Conservation (phyloP, 1,284 basidiomycete species). For the Blastosporella zonata region DNA sequence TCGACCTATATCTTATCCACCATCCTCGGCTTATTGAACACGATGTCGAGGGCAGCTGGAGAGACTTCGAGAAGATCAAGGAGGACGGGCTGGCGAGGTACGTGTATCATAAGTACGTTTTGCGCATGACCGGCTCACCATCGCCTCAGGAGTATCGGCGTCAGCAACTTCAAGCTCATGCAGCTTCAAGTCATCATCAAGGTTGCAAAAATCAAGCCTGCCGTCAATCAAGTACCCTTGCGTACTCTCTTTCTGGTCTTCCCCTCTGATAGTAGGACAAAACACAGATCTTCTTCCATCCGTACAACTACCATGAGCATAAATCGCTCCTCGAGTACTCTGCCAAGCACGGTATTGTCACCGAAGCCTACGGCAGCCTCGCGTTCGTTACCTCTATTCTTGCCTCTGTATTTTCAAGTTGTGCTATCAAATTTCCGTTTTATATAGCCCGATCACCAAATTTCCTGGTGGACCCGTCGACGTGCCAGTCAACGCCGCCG, state of each 20-base stretch:
- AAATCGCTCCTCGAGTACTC: constrained; percentile 59
- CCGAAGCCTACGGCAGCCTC: constrained; percentile 71
- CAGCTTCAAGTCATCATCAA: constrained; percentile 60
- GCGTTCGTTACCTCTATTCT: constrained; percentile 37
- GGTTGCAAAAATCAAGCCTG: constrained; percentile 60
- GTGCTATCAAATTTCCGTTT: not conserved
- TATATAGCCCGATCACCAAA: constrained; percentile 58
- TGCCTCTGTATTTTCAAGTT: not conserved
- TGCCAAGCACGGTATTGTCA: constrained; percentile 58
- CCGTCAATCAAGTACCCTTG: constrained; percentile 66
- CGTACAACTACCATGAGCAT: constrained; percentile 61
- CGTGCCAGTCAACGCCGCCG: constrained; percentile 53
- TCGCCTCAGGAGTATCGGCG: constrained; percentile 64
- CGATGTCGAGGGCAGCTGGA: constrained; percentile 59
- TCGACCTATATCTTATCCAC: constrained; percentile 77
- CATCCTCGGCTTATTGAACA: constrained; percentile 37
- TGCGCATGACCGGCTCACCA: not conserved
- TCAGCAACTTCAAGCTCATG: constrained; percentile 70
- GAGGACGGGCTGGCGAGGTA: constrained; percentile 61
- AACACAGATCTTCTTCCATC: constrained; percentile 58
- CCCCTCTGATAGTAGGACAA: too few species aligned
- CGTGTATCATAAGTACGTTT: constrained; percentile 6
- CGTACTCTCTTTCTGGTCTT: not conserved
- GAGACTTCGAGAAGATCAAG: constrained; percentile 63
- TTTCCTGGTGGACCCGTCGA: constrained; percentile 75